phyloP scores from a whole-genome alignment of 345 rosid genomes.

The Nasturtium officinale region DNA sequence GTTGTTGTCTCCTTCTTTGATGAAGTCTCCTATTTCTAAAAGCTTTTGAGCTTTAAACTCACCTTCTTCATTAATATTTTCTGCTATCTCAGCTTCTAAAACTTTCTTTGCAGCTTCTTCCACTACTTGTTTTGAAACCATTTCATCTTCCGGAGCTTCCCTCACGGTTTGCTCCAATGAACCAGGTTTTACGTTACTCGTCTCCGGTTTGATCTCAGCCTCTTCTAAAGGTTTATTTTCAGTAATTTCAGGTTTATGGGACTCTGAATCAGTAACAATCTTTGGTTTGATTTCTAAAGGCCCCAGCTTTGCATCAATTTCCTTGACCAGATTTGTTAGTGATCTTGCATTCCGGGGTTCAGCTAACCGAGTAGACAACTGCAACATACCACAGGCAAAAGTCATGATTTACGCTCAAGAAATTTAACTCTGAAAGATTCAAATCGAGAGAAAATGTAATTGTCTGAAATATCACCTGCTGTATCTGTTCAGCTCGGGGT shows the following conservation, averaged over 20 bases:
- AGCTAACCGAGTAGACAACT: slow-evolving; percentile 55
- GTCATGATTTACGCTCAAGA: not conserved
- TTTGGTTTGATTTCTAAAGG: slow-evolving; percentile 50
- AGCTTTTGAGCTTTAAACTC: slow-evolving; percentile 37
- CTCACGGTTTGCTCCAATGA: slow-evolving; percentile 16
- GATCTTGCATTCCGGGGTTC: slow-evolving; percentile 59
- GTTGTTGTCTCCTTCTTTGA: slow-evolving; percentile 37
- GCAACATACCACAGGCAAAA: slow-evolving; percentile 29
- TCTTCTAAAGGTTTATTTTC: slow-evolving; percentile 32
- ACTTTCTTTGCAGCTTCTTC: slow-evolving; percentile 27
- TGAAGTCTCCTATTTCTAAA: slow-evolving; percentile 32
- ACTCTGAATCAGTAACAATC: not conserved
- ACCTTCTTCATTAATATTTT: slow-evolving; percentile 33
- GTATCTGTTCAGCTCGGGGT: slow-evolving; percentile 57
- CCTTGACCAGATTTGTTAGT: slow-evolving; percentile 57
- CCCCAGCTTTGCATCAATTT: slow-evolving; percentile 69
- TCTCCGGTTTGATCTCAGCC: slow-evolving; percentile 18
- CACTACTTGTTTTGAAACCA: slow-evolving; percentile 34
- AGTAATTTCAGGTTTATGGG: not conserved
- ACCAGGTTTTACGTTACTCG: not conserved
- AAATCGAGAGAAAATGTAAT: not conserved
- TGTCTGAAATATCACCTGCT: slow-evolving; percentile 46
- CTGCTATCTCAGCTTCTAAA: slow-evolving; percentile 41
- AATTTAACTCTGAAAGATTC: slow-evolving; percentile 8
- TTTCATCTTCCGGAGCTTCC: slow-evolving; percentile 6